Conservation (phyloP, 495 filamentous ascomycete genomes). For the Beverwykella pulmonaria region DNA sequence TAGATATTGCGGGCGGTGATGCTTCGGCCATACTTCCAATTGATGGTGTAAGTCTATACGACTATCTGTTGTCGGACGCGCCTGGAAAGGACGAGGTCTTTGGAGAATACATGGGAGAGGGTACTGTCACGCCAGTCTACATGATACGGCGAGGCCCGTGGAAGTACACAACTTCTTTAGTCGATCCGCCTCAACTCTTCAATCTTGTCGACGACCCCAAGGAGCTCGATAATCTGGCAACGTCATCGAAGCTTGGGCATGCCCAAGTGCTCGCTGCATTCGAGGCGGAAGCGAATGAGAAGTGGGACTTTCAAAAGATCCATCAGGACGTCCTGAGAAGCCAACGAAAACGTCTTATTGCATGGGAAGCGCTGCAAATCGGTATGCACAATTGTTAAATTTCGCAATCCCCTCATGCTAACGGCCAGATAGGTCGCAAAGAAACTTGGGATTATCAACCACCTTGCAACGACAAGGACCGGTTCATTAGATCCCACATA, state of each 20-base stretch:
- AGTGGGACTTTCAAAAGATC: slow-evolving; percentile 77
- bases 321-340: slow-evolving; percentile 66
- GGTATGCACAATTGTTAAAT: slow-evolving; percentile 58
- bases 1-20: slow-evolving; percentile 70
- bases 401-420: neutral
- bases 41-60: slow-evolving; percentile 73
- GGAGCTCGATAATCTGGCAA: slow-evolving; percentile 71
- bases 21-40: slow-evolving; percentile 67
- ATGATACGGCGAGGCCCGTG: slow-evolving; percentile 83
- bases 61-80: slow-evolving; percentile 63
- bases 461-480: slow-evolving; percentile 67
- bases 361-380: slow-evolving; percentile 72
- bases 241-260: slow-evolving; percentile 52
- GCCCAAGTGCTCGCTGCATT: slow-evolving; percentile 61
- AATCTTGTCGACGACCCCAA: slow-evolving; percentile 72
- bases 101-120: slow-evolving; percentile 88
- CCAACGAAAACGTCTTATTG: slow-evolving; percentile 71
- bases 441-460: slow-evolving; percentile 76
- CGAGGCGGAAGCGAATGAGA: slow-evolving; percentile 61
- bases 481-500: slow-evolving; percentile 72
- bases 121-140: slow-evolving; percentile 80
- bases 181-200: slow-evolving; percentile 79
- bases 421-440: slow-evolving; percentile 12
- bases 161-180: slow-evolving; percentile 82
- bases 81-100: slow-evolving; percentile 72